Base-by-base conservation (phyloP, 495 filamentous ascomycete species). In the Platismatia glauca region DNA sequence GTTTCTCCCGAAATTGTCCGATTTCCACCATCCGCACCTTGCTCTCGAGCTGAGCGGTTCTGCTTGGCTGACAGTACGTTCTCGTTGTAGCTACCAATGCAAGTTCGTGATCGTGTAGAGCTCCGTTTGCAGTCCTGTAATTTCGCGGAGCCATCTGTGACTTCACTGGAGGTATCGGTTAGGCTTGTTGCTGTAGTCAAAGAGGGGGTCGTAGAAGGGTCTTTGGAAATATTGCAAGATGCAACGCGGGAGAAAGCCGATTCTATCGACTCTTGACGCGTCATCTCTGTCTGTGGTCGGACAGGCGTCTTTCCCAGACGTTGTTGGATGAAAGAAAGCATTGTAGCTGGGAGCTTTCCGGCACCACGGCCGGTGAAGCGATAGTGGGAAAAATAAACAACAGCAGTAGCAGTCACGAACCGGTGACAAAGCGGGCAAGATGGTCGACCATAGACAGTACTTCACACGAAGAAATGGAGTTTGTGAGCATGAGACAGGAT, bases 81-180 rank as follows among this genome's bases (percentile, higher is more conserved):
- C 34, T 84, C 70, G 60, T 85, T 85, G 71, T 84, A 85, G 29
- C 81, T 75, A 5, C 76, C 76, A 12, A 78, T 63, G 55, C 75
- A 78, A 1, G 73, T 65, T 44, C 79, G 75, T 29, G 74, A 70
- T 53, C 81, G 81, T 31, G 46, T 60, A 55, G 57, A 53, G 34
- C 44, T 58, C 64, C 56, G 22, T 53, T 53, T 24, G 52, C 35
- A 46, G 13, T 46, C 24, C 5, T 66, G 60, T n/a, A n/a, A 20
- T 39, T 62, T 65, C 1, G 64, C 68, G 20, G 65, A 58, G 2
- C 63, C 55, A 38, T 67, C 65, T 15, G 67, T 69, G 3, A 71
- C 66, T 31, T 71, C 66, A 61, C 73, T 73, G 44, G 67, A 67
- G 34, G 70, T 64, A 55, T 76, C 74, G 29, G 68, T 68, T 58